Evolutionary conservation across 148 eudicot genomes (phyloP).

Genomic region (Bassia scoparia): DNA sequence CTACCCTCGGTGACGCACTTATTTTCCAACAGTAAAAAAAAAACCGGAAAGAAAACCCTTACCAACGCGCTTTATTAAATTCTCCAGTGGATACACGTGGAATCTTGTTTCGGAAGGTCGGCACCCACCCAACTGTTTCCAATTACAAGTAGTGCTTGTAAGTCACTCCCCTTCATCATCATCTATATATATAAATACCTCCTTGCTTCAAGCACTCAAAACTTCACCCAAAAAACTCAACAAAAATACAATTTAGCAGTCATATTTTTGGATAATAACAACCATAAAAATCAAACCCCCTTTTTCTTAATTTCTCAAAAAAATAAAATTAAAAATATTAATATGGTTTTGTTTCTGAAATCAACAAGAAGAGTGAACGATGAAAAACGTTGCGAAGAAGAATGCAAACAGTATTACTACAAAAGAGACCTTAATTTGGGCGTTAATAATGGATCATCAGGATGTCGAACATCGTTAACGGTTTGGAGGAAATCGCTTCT

Average conservation of each 20-base stretch:
- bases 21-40: not conserved
- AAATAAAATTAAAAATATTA: constrained; percentile 3
- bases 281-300: not conserved
- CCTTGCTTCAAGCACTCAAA: not conserved
- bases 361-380: constrained; percentile 35
- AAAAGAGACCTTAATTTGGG: not conserved
- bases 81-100: constrained; percentile 25
- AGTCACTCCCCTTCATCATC: not conserved
- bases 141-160: not conserved
- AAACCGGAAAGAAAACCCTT: not conserved
- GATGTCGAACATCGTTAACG: constrained; percentile 38
- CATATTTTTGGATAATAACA: not conserved
- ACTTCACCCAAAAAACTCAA: not conserved
- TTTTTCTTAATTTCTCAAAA: not conserved
- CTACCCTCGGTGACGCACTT: too few relatives aligned
- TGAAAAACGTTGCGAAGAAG: constrained; percentile 7
- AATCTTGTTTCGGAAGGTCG: constrained; percentile 14
- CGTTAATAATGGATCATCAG: not conserved
- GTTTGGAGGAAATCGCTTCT: constrained; percentile 84
- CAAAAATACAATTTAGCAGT: not conserved
- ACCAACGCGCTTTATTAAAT: constrained; percentile 14
- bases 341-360: constrained; percentile 32
- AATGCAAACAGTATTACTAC: not conserved
- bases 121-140: constrained; percentile 10
- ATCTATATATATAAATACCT: constrained; percentile 24